phyloP scores from a whole-genome alignment of 257 asterid genomes.

The Petunia secreta region DNA sequence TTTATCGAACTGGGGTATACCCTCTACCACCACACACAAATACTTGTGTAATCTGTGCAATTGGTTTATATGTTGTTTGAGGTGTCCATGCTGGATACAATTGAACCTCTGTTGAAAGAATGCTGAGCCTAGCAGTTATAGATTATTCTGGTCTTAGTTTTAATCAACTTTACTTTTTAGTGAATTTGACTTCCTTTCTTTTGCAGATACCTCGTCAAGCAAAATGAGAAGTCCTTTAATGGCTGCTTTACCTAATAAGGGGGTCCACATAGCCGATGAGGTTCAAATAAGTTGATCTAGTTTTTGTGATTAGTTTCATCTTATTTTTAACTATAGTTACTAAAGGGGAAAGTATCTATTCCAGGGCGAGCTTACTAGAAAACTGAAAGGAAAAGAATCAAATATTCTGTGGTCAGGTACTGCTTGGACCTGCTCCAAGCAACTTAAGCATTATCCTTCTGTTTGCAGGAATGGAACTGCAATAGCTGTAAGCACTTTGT shows the following conservation, averaged over 20 bases:
- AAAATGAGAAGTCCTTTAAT: slow-evolving; percentile 27
- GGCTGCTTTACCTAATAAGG: slow-evolving; percentile 40
- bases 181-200: slow-evolving; percentile 13
- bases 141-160: background rate
- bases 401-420: slow-evolving; percentile 57
- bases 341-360: slow-evolving; percentile 22
- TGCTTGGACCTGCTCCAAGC: slow-evolving; percentile 47
- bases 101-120: background rate
- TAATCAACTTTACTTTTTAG: slow-evolving; percentile 13
- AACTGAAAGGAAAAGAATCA: slow-evolving; percentile 30
- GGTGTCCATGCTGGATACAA: background rate
- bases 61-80: background rate
- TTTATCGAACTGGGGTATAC: background rate
- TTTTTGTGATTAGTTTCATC: slow-evolving; percentile 18
- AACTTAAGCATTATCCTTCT: slow-evolving; percentile 61
- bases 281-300: slow-evolving; percentile 22
- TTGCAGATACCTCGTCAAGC: slow-evolving; percentile 36
- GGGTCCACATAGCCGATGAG: slow-evolving; percentile 25
- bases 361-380: slow-evolving; percentile 36
- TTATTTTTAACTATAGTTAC: slow-evolving; percentile 26
- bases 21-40: background rate
- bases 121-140: background rate
- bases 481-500: slow-evolving; percentile 46
- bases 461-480: slow-evolving; percentile 39
- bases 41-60: background rate